A percentile compares a stretch with the other conserved stretches of the same genome.
Evolutionary conservation across 2,329 filamentous ascomycete species (phyloP).

Genomic region (Paecilomyces niveus): DNA sequence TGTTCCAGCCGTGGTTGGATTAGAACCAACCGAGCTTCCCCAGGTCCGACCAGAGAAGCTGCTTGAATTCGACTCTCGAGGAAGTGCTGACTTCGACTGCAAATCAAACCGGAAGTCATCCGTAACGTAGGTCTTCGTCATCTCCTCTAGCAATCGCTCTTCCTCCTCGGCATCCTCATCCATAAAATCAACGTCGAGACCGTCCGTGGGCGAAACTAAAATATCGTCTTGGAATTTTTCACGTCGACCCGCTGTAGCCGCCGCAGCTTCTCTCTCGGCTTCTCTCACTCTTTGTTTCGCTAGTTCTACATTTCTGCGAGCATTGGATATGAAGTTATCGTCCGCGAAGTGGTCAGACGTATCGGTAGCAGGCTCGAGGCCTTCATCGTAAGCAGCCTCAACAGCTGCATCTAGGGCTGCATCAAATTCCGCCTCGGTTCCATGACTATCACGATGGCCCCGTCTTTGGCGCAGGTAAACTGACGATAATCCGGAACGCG

Average conservation of each 20-base stretch:
- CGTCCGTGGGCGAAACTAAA: constrained; percentile 12
- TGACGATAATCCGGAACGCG: constrained; percentile 72
- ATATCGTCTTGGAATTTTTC: constrained; percentile 42
- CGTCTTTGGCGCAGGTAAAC: constrained; percentile 62
- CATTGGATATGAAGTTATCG: constrained; percentile 38
- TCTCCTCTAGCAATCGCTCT: constrained; percentile 75
- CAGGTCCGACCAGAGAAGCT: constrained; percentile 69
- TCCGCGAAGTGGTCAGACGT: constrained; percentile 20
- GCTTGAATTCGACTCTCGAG: constrained; percentile 76
- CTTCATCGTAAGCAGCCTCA: constrained; percentile 91
- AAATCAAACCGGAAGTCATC: constrained; percentile 74
- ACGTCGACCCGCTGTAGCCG: constrained; percentile 53
- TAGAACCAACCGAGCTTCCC: constrained; percentile 71
- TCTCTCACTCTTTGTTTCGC: constrained; percentile 70
- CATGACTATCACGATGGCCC: constrained; percentile 60
- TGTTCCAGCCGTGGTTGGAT: constrained; percentile 61
- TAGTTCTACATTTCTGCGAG: constrained; percentile 61
- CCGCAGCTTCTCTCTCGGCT: constrained; percentile 62
- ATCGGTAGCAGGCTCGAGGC: constrained; percentile 61
- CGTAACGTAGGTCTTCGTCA: constrained; percentile 74
- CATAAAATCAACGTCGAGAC: constrained; percentile 38
- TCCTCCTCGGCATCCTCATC: constrained; percentile 65
- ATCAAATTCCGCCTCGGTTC: constrained; percentile 85
- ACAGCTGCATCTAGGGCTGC: constrained; percentile 91
- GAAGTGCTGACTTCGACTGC: constrained; percentile 59